Base-by-base conservation (phyloP, 116 monocot genomes). In the Phalaenopsis hybrid region DNA sequence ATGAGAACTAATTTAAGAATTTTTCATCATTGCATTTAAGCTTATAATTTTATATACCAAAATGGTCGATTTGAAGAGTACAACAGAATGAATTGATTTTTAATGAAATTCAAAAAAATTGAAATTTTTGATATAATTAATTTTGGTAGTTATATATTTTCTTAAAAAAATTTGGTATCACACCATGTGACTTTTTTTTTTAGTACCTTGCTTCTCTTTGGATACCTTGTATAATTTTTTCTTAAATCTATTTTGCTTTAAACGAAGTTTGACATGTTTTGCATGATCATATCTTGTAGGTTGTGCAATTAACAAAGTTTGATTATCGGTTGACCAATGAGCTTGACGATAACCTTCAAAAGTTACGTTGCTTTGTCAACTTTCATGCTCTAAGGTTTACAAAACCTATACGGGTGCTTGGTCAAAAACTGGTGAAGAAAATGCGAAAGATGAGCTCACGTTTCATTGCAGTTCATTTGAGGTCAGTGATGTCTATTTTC, bases 231-330 rank as follows among this genome's bases (percentile, higher is more conserved):
- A 15, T 55, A 4, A 55, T 63, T 63, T 5, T 23, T 63, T 51
- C 13, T 31, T 52, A 5, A 43, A 12, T 49, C 9, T 78, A 70
- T 13, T 78, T 50, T 18, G 15, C 58, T 68, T 82, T 59, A 1
- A 49, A 33, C 43, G 34, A 51, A 41, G 34, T 57, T n/a, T 83
- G 51, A 52, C 34, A 57, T 86, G 37, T 78, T 81, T 81, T 58
- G 82, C 44, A 63, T 57, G n/a, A 81, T 78, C 20, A 69, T 59
- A 44, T 13, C 45, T 76, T 89, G 75, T 92, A 98, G 98, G 98
- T 86, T 83, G 83, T 98, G 80, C 98, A 98, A 85, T 87, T 98
- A 89, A 98, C 95, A 11, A 98, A 98, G 80, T 95, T 98, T 78
- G 98, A 98, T 88, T 98, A 95, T 83, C 87, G 98, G 78, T 93